Percentiles rank a stretch among this genome's conserved stretches.
Conservation (phyloP, 2,329 filamentous ascomycete species). For the Colletotrichum sidae region DNA sequence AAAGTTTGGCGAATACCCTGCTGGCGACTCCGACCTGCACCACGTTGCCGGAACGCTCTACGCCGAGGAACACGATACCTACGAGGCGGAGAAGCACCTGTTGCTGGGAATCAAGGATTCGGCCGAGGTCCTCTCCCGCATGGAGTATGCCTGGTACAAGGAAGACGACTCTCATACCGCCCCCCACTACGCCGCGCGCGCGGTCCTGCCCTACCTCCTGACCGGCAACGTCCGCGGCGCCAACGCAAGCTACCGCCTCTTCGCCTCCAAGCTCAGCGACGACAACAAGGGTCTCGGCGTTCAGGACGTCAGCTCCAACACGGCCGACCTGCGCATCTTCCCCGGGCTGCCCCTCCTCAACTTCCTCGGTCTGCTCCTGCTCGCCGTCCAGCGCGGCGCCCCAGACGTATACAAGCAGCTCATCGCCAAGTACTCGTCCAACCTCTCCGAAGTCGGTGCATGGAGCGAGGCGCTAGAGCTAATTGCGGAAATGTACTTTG, state of each 20-base stretch:
- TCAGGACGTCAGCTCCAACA: constrained; percentile 82
- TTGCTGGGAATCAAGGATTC: constrained; percentile 91
- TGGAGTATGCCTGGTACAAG: constrained; percentile 96
- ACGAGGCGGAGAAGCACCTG: constrained; percentile 93
- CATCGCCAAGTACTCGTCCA: constrained; percentile 80
- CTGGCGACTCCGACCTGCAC: constrained; percentile 93
- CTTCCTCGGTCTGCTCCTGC: constrained; percentile 86
- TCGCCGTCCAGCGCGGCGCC: constrained; percentile 83
- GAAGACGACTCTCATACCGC: constrained; percentile 90
- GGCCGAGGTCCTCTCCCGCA: constrained; percentile 78
- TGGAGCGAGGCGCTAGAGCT: constrained; percentile 89
- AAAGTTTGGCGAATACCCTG: constrained; percentile 86
- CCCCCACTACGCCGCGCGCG: constrained; percentile 85
- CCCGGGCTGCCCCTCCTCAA: constrained; percentile 94
- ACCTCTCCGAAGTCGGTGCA: constrained; percentile 80
- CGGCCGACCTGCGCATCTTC: constrained; percentile 83
- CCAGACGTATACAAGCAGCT: constrained; percentile 86
- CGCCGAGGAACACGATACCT: constrained; percentile 91
- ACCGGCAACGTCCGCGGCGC: constrained; percentile 91
- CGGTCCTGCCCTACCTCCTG: constrained; percentile 90
- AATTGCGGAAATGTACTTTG: constrained; percentile 97
- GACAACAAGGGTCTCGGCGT: constrained; percentile 69
- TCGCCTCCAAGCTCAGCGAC: constrained; percentile 53
- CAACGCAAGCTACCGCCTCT: constrained; percentile 80
- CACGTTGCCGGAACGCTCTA: constrained; percentile 90